phyloP scores from a whole-genome alignment of 163 green algal genomes.

The Chloromonas sp. region DNA sequence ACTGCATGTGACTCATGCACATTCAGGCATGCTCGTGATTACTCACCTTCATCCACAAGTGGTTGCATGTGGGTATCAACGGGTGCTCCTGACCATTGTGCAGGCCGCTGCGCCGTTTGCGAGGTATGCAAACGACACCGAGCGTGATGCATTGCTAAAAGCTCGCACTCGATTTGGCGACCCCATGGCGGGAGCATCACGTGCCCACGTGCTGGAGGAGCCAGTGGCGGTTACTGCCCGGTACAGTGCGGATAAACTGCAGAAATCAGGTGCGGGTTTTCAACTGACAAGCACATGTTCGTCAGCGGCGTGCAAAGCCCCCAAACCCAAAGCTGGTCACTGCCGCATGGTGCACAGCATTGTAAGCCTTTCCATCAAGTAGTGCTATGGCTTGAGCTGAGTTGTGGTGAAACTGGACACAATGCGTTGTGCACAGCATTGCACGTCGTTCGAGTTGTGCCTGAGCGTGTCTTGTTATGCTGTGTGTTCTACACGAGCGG shows the following conservation, averaged over 20 bases:
- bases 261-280: slow-evolving; percentile 42
- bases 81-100: neutral
- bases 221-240: slow-evolving; percentile 17
- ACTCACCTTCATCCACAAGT: neutral
- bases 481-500: too few relatives aligned
- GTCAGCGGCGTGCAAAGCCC: neutral
- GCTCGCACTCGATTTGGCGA: slow-evolving; percentile 54
- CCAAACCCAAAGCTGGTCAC: neutral
- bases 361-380: neutral
- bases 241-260: slow-evolving; percentile 36
- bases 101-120: slow-evolving; percentile 66
- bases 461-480: too few relatives aligned
- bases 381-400: neutral
- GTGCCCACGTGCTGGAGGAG: slow-evolving; percentile 12
- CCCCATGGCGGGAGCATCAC: slow-evolving; percentile 65
- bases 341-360: neutral
- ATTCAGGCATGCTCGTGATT: too few relatives aligned
- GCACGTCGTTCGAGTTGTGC: too few relatives aligned
- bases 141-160: slow-evolving; percentile 30
- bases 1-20: too few relatives aligned
- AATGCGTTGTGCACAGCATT: too few relatives aligned
- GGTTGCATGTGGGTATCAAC: neutral
- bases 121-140: slow-evolving; percentile 38
- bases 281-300: neutral
- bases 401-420: too few relatives aligned